phyloP scores from a whole-genome alignment of 441 rosid genomes.

The Pelargonium myrrhifolium region DNA sequence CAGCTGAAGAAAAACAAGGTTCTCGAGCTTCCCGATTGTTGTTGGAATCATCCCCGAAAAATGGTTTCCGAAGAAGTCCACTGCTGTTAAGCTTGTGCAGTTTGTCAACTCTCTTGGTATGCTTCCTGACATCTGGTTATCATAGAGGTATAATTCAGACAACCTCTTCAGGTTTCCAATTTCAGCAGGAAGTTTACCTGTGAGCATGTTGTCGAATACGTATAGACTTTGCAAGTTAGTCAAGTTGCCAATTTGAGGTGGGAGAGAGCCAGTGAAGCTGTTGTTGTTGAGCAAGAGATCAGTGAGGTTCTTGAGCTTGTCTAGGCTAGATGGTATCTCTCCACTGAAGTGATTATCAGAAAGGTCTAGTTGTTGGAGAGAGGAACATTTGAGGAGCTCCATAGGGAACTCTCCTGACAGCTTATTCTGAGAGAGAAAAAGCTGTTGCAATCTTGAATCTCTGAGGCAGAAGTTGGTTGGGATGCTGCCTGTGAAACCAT shows the following conservation, averaged over 20 bases:
- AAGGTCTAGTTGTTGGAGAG: conserved; percentile 51
- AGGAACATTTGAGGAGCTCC: conserved; percentile 52
- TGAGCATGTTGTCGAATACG: conserved; percentile 58
- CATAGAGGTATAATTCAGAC: conserved; percentile 50
- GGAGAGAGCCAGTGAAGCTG: conserved; percentile 58
- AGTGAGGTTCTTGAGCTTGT: conserved; percentile 46
- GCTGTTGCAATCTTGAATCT: conserved; percentile 44
- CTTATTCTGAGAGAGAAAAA: conserved; percentile 44
- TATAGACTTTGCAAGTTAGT: conserved; percentile 45
- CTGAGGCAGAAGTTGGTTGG: conserved; percentile 49
- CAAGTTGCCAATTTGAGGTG: conserved; percentile 61
- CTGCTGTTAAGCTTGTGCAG: conserved; percentile 51
- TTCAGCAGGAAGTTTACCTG: conserved; percentile 54
- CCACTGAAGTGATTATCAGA: conserved; percentile 56
- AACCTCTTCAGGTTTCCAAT: conserved; percentile 56
- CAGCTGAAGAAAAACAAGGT: conserved; percentile 61
- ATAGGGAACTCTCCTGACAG: conserved; percentile 60
- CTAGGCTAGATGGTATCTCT: conserved; percentile 43
- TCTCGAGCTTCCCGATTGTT: conserved; percentile 58
- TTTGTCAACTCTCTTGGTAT: conserved; percentile 70
- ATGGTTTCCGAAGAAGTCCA: conserved; percentile 73
- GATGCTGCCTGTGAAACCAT: conserved; percentile 48
- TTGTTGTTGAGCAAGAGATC: conserved; percentile 57
- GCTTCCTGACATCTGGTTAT: conserved; percentile 69
- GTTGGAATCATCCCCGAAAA: conserved; percentile 65